Evolutionary conservation across 257 asterid species (phyloP).

Genomic region (Solanum medicagineum): DNA sequence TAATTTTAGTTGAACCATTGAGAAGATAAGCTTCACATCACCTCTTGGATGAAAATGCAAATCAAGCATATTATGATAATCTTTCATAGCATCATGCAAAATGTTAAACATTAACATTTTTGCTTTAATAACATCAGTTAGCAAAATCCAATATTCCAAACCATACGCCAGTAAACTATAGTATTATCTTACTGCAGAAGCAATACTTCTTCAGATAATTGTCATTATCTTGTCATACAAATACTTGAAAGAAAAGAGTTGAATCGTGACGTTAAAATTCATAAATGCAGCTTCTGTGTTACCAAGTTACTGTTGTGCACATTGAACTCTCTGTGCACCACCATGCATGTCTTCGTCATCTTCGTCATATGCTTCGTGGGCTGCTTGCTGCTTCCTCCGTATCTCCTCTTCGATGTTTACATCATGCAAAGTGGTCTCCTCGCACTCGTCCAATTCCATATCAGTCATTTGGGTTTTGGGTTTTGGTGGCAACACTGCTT

Average conservation of each 20-base stretch:
- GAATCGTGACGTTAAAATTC: background rate
- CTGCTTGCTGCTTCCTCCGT: slow-evolving; percentile 8
- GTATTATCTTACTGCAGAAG: background rate
- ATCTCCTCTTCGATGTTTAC: slow-evolving; percentile 14
- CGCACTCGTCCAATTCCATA: slow-evolving; percentile 15
- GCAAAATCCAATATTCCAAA: background rate
- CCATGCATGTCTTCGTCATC: slow-evolving; percentile 13
- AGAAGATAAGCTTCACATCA: background rate
- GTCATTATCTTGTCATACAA: background rate
- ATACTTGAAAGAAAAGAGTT: background rate
- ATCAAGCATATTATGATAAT: background rate
- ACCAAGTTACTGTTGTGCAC: slow-evolving; percentile 17
- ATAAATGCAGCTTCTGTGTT: background rate
- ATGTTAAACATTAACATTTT: too few species aligned
- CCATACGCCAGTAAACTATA: background rate
- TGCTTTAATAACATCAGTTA: background rate
- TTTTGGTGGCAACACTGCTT: slow-evolving; percentile 3
- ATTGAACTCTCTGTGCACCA: slow-evolving; percentile 12
- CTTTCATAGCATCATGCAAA: too few species aligned
- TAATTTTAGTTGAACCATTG: background rate
- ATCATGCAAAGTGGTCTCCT: slow-evolving; percentile 12
- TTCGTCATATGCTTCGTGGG: slow-evolving; percentile 12
- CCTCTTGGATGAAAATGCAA: background rate
- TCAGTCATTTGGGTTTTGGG: slow-evolving; percentile 4
- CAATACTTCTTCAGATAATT: background rate